phyloP scores from a whole-genome alignment of 192 early-diverging fungal genomes.

The Rhizoclosmatium globosum region DNA sequence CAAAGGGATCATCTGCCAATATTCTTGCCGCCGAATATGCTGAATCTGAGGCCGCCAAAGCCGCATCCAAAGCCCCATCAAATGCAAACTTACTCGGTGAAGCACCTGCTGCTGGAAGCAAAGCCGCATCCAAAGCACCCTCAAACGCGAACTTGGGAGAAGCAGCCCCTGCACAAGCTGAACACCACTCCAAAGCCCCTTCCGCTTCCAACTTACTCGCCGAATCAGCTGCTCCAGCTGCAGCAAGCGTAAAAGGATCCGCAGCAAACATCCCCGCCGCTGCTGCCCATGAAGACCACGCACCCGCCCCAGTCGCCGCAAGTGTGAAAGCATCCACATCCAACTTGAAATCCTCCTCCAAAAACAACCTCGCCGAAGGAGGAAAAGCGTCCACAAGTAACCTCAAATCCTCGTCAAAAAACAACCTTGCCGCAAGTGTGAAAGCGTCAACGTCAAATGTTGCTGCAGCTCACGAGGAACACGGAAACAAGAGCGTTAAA shows the following conservation, averaged over 20 bases:
- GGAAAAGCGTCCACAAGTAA: background rate
- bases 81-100: constrained; percentile 3
- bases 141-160: background rate
- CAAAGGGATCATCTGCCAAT: constrained; percentile 7
- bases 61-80: background rate
- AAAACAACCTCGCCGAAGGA: constrained; percentile 1
- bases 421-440: constrained; percentile 12
- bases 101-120: background rate
- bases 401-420: background rate
- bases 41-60: background rate
- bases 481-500: constrained; percentile 17
- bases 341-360: background rate
- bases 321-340: constrained; percentile 17
- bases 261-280: constrained; percentile 3
- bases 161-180: background rate
- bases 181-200: background rate
- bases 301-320: background rate
- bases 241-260: constrained; percentile 14
- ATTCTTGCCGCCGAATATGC: constrained; percentile 9
- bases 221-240: background rate
- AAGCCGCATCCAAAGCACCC: background rate
- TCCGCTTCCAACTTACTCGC: constrained; percentile 6
- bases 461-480: background rate
- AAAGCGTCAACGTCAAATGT: constrained; percentile 5
- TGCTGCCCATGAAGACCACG: background rate